Percentiles rank a stretch among this genome's conserved stretches.
Conservation (phyloP, 2,329 filamentous ascomycete species). For the Colletotrichum sp. region DNA sequence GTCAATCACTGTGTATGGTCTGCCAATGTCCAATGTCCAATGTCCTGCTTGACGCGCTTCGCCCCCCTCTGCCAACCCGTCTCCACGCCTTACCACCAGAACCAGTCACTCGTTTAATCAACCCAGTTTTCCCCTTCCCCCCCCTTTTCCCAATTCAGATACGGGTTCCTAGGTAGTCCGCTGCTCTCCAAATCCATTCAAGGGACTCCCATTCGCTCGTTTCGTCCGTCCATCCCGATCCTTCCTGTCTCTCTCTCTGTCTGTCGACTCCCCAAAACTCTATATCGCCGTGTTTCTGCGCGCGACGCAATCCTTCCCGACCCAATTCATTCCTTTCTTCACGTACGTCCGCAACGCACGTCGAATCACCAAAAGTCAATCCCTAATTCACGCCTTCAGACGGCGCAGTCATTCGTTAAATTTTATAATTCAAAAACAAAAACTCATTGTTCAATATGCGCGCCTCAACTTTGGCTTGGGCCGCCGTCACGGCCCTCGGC, state of each 20-base stretch:
- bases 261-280: conserved; percentile 3
- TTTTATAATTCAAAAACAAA: not conserved
- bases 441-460: not conserved
- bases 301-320: not conserved
- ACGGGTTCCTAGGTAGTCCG: not conserved
- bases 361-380: not conserved
- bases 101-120: conserved; percentile 9
- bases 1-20: not conserved
- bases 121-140: not conserved
- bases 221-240: not conserved
- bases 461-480: conserved; percentile 14
- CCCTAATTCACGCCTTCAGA: not conserved
- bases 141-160: conserved; percentile 8
- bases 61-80: not conserved
- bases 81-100: not conserved
- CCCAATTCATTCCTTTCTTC: conserved; percentile 13
- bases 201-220: conserved; percentile 11
- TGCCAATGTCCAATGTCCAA: not conserved
- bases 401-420: conserved; percentile 17
- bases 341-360: not conserved
- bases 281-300: conserved; percentile 12
- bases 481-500: conserved; percentile 9
- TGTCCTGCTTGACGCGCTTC: not conserved
- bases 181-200: not conserved
- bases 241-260: not conserved